Evolutionary conservation across 148 eudicot species (phyloP), one percentile per base, ranked within the genome.

Genomic region (Diospyros kaki): DNA sequence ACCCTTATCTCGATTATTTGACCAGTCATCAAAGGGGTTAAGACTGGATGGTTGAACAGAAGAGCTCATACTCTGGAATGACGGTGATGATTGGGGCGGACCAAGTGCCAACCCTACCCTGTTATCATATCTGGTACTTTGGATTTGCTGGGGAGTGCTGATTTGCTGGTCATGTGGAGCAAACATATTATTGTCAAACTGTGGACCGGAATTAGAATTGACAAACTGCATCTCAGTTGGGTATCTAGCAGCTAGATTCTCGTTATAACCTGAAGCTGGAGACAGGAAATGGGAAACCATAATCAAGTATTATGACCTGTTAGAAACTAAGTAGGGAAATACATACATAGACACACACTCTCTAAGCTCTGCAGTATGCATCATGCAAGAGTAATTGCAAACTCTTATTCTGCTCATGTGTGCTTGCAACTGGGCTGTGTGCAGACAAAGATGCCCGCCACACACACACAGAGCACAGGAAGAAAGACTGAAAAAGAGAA

Each of bases 1-100:
- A 15, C 78, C 88, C 79, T 83, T 88, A 61, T 86, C 85, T 17
- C 76, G 84, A 81, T 81, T 86, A 9, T 80, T 84, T 9, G 93
- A 81, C 98, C 98, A 93, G 60, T 86, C 91, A 14, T 84, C 93
- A 48, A 86, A 93, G 0, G 91, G 89, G 77, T 87, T 89, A 12
- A 78, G 70, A 73, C 59, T 80, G 45, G 85, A 38, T 18, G 81
- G 86, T 46, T 86, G 97, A 73, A 87, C 64, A 2, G 90, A 79
- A 42, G 88, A 60, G 75, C 75, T 69, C 1, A 77, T 69, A 1
- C 58, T 45, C 65, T 86, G 89, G 77, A 89, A 88, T 45, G 92
- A 75, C 17, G 87, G 43, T 13, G 93, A 83, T 46, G 92, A 73
- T 58, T 85, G 89, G 4, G 94, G 79, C 73, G 88, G 88, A 55